A percentile compares a stretch with the other conserved stretches of the same genome.
phyloP scores from a whole-genome alignment of 2,329 filamentous ascomycete genomes.

The Aureobasidium sp. region DNA sequence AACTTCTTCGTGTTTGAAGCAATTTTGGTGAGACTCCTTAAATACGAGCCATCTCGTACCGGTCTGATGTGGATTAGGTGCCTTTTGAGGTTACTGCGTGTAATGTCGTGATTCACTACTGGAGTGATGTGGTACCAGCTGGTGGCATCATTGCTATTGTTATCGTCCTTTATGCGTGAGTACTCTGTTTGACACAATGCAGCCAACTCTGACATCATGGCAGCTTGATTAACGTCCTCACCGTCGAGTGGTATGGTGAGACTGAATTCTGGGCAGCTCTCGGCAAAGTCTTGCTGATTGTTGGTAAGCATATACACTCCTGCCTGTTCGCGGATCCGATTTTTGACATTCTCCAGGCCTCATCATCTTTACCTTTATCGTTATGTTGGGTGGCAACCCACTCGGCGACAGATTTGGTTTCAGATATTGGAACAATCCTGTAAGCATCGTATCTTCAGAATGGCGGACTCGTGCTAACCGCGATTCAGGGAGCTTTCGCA shows the following conservation, averaged over 20 bases:
- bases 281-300: slow-evolving; percentile 60
- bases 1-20: slow-evolving; percentile 28
- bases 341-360: slow-evolving; percentile 40
- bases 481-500: slow-evolving; percentile 47
- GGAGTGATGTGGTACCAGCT: slow-evolving; percentile 42
- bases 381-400: slow-evolving; percentile 74
- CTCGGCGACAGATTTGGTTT: slow-evolving; percentile 65
- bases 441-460: neutral
- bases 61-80: slow-evolving; percentile 12
- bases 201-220: neutral
- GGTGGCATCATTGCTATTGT: slow-evolving; percentile 57
- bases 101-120: slow-evolving; percentile 57
- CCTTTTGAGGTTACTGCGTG: slow-evolving; percentile 41
- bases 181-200: neutral
- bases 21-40: slow-evolving; percentile 17
- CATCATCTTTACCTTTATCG: slow-evolving; percentile 70
- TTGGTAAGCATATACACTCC: slow-evolving; percentile 28
- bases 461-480: neutral
- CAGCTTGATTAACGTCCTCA: slow-evolving; percentile 60
- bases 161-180: slow-evolving; percentile 52
- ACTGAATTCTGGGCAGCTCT: slow-evolving; percentile 57
- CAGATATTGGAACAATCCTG: slow-evolving; percentile 37
- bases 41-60: neutral
- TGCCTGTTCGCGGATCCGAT: too few relatives aligned
- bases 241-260: slow-evolving; percentile 69